Evolutionary conservation across 257 asterid species (phyloP), one percentile per base, ranked within the genome.

Genomic region (Marsdenia floribunda): DNA sequence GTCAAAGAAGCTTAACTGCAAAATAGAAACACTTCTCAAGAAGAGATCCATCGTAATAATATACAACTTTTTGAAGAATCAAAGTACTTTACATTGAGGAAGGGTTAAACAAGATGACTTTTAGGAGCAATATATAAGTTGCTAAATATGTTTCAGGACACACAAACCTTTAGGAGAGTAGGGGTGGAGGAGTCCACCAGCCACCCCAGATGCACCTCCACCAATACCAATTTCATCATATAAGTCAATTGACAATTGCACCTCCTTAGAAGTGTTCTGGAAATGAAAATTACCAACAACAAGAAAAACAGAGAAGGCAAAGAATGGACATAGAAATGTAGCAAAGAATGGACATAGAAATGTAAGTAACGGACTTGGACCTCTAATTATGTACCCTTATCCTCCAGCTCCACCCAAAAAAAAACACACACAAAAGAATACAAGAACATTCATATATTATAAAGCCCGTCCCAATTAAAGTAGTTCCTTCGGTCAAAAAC

Each of bases 121-220:
- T 24, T 47, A 61, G 26, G n/a, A n/a, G n/a, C n/a, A n/a, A n/a
- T n/a, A n/a, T n/a, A n/a, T n/a, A n/a, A n/a, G n/a, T n/a, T n/a
- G n/a, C n/a, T n/a, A n/a, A n/a, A n/a, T n/a, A n/a, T n/a, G n/a
- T n/a, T n/a, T n/a, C n/a, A n/a, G n/a, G 72, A 50, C 55, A 68
- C n/a, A 60, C 10, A 72, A 57, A 92, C 97, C 97, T 89, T 92
- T 95, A 14, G 99, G 98, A 49, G 98, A 89, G 78, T 95, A 95
- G 3, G 99, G 99, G 82, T 95, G 97, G 74, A 95, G 88, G 73
- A 95, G 98, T 47, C 99, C 98, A 54, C 97, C 99, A 81, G 98
- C 93, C 77, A 95, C 88, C 71, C 99, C 99, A 71, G 99, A 95
- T 40, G 98, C 99, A 76, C 99, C 99, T 70, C 99, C 99, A 49